Evolutionary conservation across 2,329 filamentous ascomycete genomes (phyloP), one percentile per base, ranked within the genome.

Genomic region (Neonectria hederae): DNA sequence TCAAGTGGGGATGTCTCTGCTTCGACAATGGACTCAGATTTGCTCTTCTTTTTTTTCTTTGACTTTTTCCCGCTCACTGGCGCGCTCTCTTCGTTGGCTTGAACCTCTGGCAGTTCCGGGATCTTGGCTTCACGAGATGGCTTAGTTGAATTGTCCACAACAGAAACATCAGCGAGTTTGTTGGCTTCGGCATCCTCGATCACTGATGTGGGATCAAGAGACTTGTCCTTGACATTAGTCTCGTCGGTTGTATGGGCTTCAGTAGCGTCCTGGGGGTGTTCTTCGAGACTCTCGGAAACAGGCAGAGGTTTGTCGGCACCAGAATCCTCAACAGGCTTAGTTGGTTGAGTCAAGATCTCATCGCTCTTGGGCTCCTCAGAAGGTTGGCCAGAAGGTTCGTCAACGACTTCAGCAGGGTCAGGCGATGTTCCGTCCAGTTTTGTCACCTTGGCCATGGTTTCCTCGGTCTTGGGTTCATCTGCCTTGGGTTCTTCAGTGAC

Each of bases 41-140:
- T 73, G 55, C 71, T 72, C 70, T 78, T 76, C 66, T 78, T 77
- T 54, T 62, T 71, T 58, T 72, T 75, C 67, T 72, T 74, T 8
- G 66, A 66, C 54, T 74, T 76, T 63, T 72, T 75, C 57, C 59
- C 67, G 40, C 53, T 68, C 24, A 28, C 26, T n/a, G 63, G 43
- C 14, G 58, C 65, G 28, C 24, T 58, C 32, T 74, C 69, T 5
- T 69, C 65, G n/a, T 70, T 72, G 4, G 59, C 63, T 10, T 54
- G 40, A n/a, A n/a, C 49, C n/a, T 65, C 59, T 35, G 59, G 59
- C 10, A 35, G 11, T 54, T 65, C 55, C 14, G 43, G 17, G 26
- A 59, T 28, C 10, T 32, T 14, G 8, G 26, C 17, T 22, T 61
- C 46, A 10, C 24, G 46, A 5, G 28, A 35, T 9, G 30, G n/a